Conservation (phyloP, 768 basidiomycete genomes). For the Lentinula detonsa region DNA sequence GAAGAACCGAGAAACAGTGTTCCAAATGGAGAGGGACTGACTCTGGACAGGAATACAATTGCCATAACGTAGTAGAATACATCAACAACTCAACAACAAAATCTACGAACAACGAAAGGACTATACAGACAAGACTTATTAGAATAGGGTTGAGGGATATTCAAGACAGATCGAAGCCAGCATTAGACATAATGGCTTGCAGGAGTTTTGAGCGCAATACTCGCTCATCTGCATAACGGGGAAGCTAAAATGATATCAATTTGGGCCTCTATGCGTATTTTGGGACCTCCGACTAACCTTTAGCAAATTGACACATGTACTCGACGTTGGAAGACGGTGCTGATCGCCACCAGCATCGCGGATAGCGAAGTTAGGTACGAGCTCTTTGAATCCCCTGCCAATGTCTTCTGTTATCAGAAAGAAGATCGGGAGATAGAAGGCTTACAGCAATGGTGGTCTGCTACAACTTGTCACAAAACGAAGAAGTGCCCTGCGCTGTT, state of each 20-base stretch:
- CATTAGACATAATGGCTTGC: conserved; percentile 39
- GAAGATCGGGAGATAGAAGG: conserved; percentile 4
- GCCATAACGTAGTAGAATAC: too few species aligned
- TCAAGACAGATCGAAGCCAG: conserved; percentile 46
- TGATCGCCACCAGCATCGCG: conserved; percentile 75
- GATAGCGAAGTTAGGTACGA: conserved; percentile 85
- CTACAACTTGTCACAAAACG: conserved; percentile 93
- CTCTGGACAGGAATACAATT: too few species aligned
- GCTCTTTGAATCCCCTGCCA: conserved; percentile 74
- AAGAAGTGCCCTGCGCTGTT: conserved; percentile 71
- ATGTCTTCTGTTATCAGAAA: conserved; percentile 1
- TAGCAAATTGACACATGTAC: conserved; percentile 89
- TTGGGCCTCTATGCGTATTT: background rate
- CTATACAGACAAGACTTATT: too few species aligned
- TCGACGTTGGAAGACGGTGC: conserved; percentile 63
- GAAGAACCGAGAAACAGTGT: too few species aligned
- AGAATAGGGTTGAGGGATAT: background rate
- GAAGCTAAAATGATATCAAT: conserved; percentile 19
- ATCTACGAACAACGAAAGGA: too few species aligned
- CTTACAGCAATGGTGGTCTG: conserved; percentile 80
- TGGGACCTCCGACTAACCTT: conserved; percentile 45
- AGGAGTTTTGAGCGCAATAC: conserved; percentile 34
- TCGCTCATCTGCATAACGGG: conserved; percentile 24
- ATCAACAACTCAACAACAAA: too few species aligned
- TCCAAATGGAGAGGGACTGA: too few species aligned